Base-by-base conservation (phyloP, 495 filamentous ascomycete species). In the Melanomma pulvis-pyrius region DNA sequence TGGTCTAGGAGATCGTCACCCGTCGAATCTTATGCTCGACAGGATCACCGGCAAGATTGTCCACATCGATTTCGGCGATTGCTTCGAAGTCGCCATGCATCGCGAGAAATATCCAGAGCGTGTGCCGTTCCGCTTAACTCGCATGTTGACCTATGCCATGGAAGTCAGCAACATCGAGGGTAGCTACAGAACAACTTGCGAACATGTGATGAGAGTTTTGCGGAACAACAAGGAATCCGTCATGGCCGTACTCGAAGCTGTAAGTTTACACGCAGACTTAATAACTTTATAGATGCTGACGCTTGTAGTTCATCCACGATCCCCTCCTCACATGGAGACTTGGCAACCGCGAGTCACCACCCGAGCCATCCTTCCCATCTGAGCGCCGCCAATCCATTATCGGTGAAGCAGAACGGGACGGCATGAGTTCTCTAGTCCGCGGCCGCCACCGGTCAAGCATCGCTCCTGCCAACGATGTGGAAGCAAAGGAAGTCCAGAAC, bases 91-190 rank as follows among this genome's bases (percentile, higher is more conserved):
- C 63, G 94, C 94, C 47, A 99, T 97, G 92, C 96, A 98, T 79
- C 91, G 94, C 58, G 94, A 99, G 76, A 99, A 99, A 76, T 99
- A 98, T 72, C 94, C 94, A 0, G 94, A 99, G 75, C 84, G 94
- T 54, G 94, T 98, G 61, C 94, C 94, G 1, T 99, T 99, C 90
- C 87, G 94, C 36, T 83, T 99, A 19, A 99, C 94, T 13, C 85
- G 94, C 60, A 99, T 99, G 94, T 84, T 99, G 75, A 99, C 94
- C 0, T 98, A 96, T 72, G 94, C 96, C 5, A 99, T 99, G 94
- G 94, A 99, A 78, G 92, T 98, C 30, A 96, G 91, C 81, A 99
- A 99, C 74, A 97, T 99, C 56, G 94, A 98, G 74, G 94, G 94
- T 71, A 96, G 91, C 79, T 99, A 96, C 81, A 87, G 96, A 24